Conservation (phyloP, 2,329 filamentous ascomycete genomes). For the Emergomyces africanus region DNA sequence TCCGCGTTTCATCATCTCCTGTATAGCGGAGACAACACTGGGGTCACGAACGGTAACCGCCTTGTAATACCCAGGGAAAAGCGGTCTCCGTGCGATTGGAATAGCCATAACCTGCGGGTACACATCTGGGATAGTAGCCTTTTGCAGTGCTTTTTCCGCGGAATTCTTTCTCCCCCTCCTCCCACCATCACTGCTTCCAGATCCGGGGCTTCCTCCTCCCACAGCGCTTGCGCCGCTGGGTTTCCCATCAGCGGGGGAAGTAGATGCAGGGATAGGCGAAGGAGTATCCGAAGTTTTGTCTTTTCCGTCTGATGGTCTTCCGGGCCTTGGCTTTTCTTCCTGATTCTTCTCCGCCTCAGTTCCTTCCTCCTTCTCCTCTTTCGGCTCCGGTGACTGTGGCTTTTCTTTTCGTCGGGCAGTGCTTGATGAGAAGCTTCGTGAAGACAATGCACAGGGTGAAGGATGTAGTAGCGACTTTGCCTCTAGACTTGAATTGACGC, state of each 20-base stretch:
- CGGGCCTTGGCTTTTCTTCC: conserved; percentile 20
- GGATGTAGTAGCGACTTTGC: background rate
- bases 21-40: conserved; percentile 80
- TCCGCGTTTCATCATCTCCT: conserved; percentile 91
- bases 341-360: conserved; percentile 27
- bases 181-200: conserved; percentile 33
- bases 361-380: conserved; percentile 29
- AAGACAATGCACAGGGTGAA: conserved; percentile 15
- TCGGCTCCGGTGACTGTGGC: conserved; percentile 36
- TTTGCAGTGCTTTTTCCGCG: conserved; percentile 64
- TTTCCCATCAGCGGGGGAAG: conserved; percentile 25
- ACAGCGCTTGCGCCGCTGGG: conserved; percentile 49
- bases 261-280: conserved; percentile 27
- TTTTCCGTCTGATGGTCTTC: conserved; percentile 21
- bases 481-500: conserved; percentile 14
- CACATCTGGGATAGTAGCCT: conserved; percentile 81
- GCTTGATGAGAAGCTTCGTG: conserved; percentile 34
- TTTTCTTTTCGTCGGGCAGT: conserved; percentile 44
- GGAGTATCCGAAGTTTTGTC: conserved; percentile 40
- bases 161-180: conserved; percentile 50
- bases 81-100: conserved; percentile 79
- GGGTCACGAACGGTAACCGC: conserved; percentile 92
- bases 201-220: conserved; percentile 39
- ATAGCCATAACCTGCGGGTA: conserved; percentile 98
- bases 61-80: conserved; percentile 98